phyloP scores from a whole-genome alignment of 257 asterid species.

The Anisodus acutangulus region DNA sequence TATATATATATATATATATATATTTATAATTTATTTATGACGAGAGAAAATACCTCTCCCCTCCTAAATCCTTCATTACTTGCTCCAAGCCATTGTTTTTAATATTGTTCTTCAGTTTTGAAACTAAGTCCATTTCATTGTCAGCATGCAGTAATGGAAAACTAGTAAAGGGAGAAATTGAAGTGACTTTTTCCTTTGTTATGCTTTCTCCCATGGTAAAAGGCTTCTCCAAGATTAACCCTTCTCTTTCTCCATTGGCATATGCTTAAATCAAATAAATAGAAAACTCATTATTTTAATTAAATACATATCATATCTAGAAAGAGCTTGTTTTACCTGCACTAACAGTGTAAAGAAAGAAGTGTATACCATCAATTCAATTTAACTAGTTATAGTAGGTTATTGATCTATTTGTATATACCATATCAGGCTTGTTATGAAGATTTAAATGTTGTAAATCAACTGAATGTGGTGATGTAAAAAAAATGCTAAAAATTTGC shows the following conservation, averaged over 20 bases:
- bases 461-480: too few relatives aligned
- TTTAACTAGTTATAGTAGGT: too few relatives aligned
- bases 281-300: background rate
- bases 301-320: background rate
- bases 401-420: background rate
- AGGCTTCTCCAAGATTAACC: background rate
- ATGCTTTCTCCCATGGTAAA: background rate
- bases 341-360: too few relatives aligned
- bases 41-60: background rate
- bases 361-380: too few relatives aligned
- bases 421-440: too few relatives aligned
- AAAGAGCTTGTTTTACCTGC: background rate
- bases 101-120: background rate
- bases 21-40: background rate
- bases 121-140: background rate
- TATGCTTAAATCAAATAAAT: background rate
- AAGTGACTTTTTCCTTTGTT: slow-evolving; percentile 5
- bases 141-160: background rate
- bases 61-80: background rate
- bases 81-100: background rate
- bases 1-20: too few relatives aligned
- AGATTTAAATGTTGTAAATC: too few relatives aligned
- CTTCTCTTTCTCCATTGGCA: slow-evolving; percentile 27
- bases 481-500: too few relatives aligned
- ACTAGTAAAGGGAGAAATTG: slow-evolving; percentile 1